Evolutionary conservation across 176 grass and related monocot species (phyloP).

Genomic region (Alloteropsis semialata): DNA sequence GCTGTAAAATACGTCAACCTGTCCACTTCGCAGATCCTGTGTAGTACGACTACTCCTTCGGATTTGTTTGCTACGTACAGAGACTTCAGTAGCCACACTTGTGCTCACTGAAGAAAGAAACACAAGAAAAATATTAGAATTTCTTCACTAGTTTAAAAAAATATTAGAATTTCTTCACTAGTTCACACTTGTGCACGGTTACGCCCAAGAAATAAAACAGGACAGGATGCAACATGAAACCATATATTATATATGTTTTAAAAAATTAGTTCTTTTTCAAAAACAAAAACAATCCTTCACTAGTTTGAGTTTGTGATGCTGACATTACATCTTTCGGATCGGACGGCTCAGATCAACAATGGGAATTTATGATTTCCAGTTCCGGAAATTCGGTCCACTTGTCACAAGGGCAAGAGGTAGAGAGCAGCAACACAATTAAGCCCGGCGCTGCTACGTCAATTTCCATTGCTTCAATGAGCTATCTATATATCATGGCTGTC

Average conservation of each 20-base stretch:
- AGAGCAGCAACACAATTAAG: neutral
- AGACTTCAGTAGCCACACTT: neutral
- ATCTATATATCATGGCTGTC: neutral
- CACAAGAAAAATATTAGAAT: neutral
- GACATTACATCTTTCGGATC: neutral
- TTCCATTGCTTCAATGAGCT: neutral
- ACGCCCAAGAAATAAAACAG: neutral
- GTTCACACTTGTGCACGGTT: no score
- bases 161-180: no score
- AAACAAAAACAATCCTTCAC: neutral
- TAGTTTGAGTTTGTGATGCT: neutral
- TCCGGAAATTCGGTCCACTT: neutral
- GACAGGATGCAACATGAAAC: neutral
- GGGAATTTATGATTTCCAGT: neutral
- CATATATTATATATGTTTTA: no score
- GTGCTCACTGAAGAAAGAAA: neutral
- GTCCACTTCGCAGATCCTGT: neutral
- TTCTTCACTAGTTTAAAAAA: neutral
- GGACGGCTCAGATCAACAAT: neutral
- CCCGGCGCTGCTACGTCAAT: neutral
- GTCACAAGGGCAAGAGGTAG: no score
- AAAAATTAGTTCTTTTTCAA: neutral
- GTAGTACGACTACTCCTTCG: neutral
- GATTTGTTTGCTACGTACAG: constrained; percentile 1
- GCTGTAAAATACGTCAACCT: neutral